These are phyloP conservation scores for Talaromyces wortmannii DNA, from an alignment of 495 filamentous ascomycete genomes.

Conservation along the genomic window DNA sequence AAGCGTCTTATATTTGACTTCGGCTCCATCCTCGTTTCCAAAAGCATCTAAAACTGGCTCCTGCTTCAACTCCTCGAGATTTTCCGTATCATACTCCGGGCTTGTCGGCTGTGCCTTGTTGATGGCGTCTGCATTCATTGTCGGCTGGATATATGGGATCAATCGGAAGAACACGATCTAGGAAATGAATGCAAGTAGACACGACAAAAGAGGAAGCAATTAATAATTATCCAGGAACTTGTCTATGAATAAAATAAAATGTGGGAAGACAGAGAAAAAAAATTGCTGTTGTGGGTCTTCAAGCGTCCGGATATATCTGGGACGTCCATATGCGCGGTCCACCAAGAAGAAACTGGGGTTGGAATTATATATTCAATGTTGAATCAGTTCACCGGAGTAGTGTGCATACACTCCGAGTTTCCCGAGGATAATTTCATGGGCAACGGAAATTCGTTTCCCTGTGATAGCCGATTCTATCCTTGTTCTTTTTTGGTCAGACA, in stretches of 20 bases:
- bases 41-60: constrained; percentile 19
- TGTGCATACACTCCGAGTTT: too few relatives aligned
- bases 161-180: too few relatives aligned
- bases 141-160: too few relatives aligned
- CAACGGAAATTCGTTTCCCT: background rate
- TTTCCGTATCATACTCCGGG: background rate
- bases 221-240: background rate
- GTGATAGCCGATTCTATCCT: background rate
- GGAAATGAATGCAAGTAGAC: too few relatives aligned
- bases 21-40: constrained; percentile 32
- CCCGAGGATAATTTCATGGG: too few relatives aligned
- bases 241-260: background rate
- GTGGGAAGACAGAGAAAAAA: background rate
- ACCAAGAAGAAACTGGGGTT: too few relatives aligned
- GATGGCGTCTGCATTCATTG: background rate
- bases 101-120: background rate
- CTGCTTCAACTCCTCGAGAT: background rate
- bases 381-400: too few relatives aligned
- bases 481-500: background rate
- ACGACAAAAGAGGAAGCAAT: background rate
- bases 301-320: background rate
- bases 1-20: constrained; percentile 34
- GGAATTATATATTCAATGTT: too few relatives aligned
- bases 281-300: background rate
- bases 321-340: too few relatives aligned